Base-by-base conservation (phyloP, 306 rosid species). In the Ziziphus jujuba region DNA sequence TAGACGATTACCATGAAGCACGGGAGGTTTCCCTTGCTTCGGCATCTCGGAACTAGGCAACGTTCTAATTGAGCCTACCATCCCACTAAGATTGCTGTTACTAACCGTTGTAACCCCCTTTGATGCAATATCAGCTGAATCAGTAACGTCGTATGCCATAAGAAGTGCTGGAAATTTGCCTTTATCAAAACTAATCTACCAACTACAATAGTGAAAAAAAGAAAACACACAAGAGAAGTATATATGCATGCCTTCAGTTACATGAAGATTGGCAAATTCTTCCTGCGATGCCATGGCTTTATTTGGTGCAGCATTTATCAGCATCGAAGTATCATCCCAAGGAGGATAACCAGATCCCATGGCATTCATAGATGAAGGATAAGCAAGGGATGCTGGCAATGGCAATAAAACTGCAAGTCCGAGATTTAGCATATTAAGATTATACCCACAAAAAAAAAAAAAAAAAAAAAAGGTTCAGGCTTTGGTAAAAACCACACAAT, bases 121-220 rank as follows among this genome's bases (percentile, higher is more conserved):
- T 62, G 89, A 87, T 75, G 83, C 87, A 78, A 81, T 84, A 82
- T 82, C 98, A 75, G 84, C 98, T 89, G 98, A 80, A 91, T 87
- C 87, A 83, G 84, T 81, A 72, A 80, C 53, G 66, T 40, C 58
- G 60, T 53, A 71, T 76, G 61, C 72, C 76, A 82, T 57, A 50
- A 74, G 68, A 77, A 91, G 87, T 57, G 45, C 68, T 71, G 76
- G 85, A 82, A 75, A 85, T 47, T 73, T 79, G 72, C 83, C 72
- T 67, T 77, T 17, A 63, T 69, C 63, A 73, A 58, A 67, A 61
- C 72, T 58, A 69, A 10, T 59, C 45, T 38, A 66, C 21, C 59
- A 33, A 48, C 33, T 25, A 64, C 53, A 22, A 63, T 16, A 49
- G 56, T 12, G 67, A 75, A 45, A 19, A 44, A 58, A 74, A n/a